phyloP scores from a whole-genome alignment of 257 asterid species.

The Ballota nigra region DNA sequence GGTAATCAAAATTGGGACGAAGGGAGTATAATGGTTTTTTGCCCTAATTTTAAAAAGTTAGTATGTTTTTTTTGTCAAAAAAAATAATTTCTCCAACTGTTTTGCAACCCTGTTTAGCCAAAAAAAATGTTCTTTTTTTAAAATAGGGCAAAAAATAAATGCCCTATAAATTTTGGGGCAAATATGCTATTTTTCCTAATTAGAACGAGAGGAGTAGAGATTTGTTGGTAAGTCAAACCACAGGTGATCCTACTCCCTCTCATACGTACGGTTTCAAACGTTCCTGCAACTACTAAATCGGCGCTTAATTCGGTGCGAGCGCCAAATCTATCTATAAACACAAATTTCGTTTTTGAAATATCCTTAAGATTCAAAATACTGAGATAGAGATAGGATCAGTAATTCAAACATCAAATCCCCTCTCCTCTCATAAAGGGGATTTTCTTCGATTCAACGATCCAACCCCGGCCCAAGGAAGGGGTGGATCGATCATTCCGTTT shows the following conservation, averaged over 20 bases:
- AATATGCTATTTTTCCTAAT: too few species aligned
- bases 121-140: too few species aligned
- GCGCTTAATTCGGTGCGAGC: background rate
- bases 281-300: background rate
- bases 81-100: too few species aligned
- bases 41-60: too few species aligned
- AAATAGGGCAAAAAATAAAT: too few species aligned
- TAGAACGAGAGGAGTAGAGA: background rate
- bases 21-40: too few species aligned
- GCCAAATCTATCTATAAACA: background rate
- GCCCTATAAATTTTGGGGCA: too few species aligned
- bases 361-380: background rate
- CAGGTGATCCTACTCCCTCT: background rate
- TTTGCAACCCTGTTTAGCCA: too few species aligned
- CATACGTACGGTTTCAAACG: background rate
- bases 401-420: background rate
- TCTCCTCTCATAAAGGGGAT: background rate
- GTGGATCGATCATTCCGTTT: background rate
- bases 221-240: background rate
- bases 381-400: background rate
- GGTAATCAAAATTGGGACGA: too few species aligned
- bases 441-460: background rate
- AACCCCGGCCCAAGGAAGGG: background rate
- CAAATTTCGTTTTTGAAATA: background rate
- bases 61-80: too few species aligned